Percentiles rank a stretch among this genome's conserved stretches.
These are phyloP conservation scores for Wallacemonas collosoma DNA, from an alignment of 208 protist genomes.

Conservation along the genomic window DNA sequence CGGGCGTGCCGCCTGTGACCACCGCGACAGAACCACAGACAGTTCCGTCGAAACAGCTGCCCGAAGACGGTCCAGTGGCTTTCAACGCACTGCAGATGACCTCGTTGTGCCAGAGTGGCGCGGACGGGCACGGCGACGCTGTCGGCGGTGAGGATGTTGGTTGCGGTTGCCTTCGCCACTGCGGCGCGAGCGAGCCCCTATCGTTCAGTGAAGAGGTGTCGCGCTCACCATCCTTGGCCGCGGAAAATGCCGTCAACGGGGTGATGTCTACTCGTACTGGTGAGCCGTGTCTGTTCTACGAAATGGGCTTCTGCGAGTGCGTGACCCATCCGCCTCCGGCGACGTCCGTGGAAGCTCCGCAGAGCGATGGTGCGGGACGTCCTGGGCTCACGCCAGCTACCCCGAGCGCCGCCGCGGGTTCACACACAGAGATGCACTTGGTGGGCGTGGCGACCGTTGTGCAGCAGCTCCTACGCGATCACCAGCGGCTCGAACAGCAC, in stretches of 20 bases:
- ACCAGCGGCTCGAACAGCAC: slow-evolving; percentile 31
- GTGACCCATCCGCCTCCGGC: background rate
- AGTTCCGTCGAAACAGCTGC: background rate
- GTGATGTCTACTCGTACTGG: background rate
- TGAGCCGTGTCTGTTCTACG: slow-evolving; percentile 14
- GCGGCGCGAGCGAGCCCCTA: too few relatives aligned
- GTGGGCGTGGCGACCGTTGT: slow-evolving; percentile 27
- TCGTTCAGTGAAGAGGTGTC: background rate
- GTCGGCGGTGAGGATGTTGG: background rate
- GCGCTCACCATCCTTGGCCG: background rate
- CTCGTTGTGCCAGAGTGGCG: slow-evolving; percentile 1
- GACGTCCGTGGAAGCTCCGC: too few relatives aligned
- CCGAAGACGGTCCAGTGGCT: background rate
- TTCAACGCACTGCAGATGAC: slow-evolving; percentile 28
- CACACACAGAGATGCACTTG: slow-evolving; percentile 24
- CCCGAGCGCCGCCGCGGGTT: too few relatives aligned
- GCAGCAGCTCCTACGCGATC: slow-evolving; percentile 26
- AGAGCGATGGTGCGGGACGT: too few relatives aligned
- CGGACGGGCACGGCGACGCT: background rate
- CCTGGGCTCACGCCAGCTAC: too few relatives aligned
- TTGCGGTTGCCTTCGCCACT: too few relatives aligned
- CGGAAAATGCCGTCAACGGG: background rate
- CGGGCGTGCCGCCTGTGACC: background rate
- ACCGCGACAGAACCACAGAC: background rate
- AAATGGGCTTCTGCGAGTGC: slow-evolving; percentile 11